Percentiles rank a stretch among this genome's conserved stretches.
Evolutionary conservation across 768 basidiomycete species (phyloP).

Genomic region (Phaffia australis): DNA sequence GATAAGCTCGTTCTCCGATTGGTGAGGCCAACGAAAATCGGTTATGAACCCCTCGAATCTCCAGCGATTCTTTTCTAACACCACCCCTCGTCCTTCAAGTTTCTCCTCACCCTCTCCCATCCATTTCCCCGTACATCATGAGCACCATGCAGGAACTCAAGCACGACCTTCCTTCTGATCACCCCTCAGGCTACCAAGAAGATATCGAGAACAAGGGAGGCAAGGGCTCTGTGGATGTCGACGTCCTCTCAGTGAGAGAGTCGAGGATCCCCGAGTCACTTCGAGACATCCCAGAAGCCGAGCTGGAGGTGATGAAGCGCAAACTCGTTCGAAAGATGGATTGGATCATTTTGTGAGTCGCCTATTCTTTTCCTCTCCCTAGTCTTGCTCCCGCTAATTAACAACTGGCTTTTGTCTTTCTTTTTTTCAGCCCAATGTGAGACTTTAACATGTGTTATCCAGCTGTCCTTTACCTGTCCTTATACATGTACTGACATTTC

Average conservation of each 20-base stretch:
- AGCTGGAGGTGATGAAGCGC: constrained; percentile 30
- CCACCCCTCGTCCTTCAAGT: background rate
- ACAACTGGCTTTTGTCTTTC: background rate
- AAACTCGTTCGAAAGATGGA: constrained; percentile 32
- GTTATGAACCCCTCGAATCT: background rate
- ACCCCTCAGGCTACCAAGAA: background rate
- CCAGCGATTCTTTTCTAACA: background rate
- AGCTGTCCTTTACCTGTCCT: background rate
- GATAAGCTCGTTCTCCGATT: background rate
- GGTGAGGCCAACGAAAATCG: background rate
- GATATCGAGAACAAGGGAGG: constrained; percentile 3
- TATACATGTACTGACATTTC: background rate
- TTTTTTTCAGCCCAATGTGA: no score
- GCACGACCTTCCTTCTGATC: background rate
- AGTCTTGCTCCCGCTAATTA: background rate
- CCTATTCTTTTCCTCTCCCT: background rate
- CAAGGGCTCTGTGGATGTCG: background rate
- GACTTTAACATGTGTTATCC: no score
- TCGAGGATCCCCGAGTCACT: constrained; percentile 28
- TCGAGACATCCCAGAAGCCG: constrained; percentile 28
- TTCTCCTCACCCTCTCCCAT: background rate
- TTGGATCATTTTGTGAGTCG: constrained; percentile 31
- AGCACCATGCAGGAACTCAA: background rate
- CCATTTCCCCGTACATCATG: background rate
- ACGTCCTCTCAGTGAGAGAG: constrained; percentile 1